Percentiles rank a stretch among this genome's conserved stretches.
phyloP scores from a whole-genome alignment of 305 asterid genomes.

The Solanum hybrid region DNA sequence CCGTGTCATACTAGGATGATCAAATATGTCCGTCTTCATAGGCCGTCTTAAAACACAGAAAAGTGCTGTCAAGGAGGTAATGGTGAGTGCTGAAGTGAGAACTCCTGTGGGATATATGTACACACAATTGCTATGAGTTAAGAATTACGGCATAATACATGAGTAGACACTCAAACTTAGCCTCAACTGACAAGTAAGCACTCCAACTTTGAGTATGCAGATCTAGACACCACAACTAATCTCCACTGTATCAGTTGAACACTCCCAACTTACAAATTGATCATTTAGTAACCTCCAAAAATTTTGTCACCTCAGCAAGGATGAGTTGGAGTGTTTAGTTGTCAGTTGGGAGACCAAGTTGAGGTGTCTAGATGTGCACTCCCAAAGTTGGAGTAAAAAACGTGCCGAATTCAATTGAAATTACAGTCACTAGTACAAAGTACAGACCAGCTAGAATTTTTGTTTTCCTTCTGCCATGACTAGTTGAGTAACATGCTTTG shows the following conservation, averaged over 20 bases:
- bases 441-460: constrained; percentile 46
- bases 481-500: constrained; percentile 31
- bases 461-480: constrained; percentile 28
- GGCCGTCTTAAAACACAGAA: constrained; percentile 36
- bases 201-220: background rate
- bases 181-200: background rate
- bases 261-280: background rate
- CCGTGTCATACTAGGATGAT: constrained; percentile 17
- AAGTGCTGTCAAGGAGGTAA: constrained; percentile 36
- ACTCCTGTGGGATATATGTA: constrained; percentile 28
- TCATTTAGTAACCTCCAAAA: background rate
- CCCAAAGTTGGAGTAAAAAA: background rate
- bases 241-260: background rate
- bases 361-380: background rate
- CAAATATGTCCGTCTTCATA: constrained; percentile 22
- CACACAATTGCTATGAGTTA: background rate
- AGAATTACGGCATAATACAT: background rate
- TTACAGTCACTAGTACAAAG: constrained; percentile 1
- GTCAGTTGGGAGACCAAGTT: background rate
- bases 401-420: background rate
- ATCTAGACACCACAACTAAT: background rate
- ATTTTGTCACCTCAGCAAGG: background rate
- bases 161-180: background rate
- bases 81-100: constrained; percentile 33
- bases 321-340: background rate